Evolutionary conservation across 108 stramenopile species (phyloP).

Genomic region (Cyclotella kingstonii): DNA sequence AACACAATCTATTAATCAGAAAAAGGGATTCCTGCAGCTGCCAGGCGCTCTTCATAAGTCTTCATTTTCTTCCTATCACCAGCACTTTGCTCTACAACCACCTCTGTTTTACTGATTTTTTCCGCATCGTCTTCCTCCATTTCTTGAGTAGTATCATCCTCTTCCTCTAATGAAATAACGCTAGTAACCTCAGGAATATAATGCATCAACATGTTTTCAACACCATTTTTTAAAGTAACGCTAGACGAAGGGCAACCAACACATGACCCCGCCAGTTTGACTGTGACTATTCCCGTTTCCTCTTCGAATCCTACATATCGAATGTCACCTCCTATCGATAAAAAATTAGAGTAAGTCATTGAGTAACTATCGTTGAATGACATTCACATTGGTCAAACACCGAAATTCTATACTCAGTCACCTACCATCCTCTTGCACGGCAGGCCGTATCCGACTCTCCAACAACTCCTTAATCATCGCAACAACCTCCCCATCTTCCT

Average conservation of each 20-base stretch:
- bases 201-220: slow-evolving; percentile 99
- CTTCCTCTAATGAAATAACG: slow-evolving; percentile 82
- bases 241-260: slow-evolving; percentile 94
- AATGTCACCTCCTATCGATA: slow-evolving; percentile 95
- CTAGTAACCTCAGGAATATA: slow-evolving; percentile 97
- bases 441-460: slow-evolving; percentile 94
- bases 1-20: slow-evolving; percentile 61
- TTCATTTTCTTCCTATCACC: slow-evolving; percentile 60
- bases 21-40: slow-evolving; percentile 88
- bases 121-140: slow-evolving; percentile 24
- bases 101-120: too few species aligned
- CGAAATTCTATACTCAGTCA: too few species aligned
- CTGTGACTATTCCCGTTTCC: slow-evolving; percentile 79
- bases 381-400: too few species aligned
- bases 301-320: slow-evolving; percentile 89
- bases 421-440: slow-evolving; percentile 95
- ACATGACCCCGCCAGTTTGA: slow-evolving; percentile 87
- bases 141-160: slow-evolving; percentile 56
- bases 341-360: too few species aligned
- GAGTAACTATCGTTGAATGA: too few species aligned
- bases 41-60: slow-evolving; percentile 79
- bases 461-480: slow-evolving; percentile 99
- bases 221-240: slow-evolving; percentile 97
- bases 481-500: slow-evolving; percentile 95
- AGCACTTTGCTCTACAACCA: slow-evolving; percentile 12